phyloP scores from a whole-genome alignment of 768 basidiomycete species.

The Suillus americanus region DNA sequence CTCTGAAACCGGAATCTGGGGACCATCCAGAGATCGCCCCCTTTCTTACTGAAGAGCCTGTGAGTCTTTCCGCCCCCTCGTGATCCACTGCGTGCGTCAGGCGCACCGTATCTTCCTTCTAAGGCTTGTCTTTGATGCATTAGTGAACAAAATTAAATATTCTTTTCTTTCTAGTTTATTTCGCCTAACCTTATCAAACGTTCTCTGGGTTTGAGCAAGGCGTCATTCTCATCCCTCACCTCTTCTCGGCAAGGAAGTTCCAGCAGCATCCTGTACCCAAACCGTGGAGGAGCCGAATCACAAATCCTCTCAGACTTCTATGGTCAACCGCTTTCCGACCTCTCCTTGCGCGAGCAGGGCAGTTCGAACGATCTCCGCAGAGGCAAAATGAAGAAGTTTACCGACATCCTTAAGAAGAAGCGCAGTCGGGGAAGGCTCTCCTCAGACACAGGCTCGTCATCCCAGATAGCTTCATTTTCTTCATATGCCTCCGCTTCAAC shows the following conservation, averaged over 20 bases:
- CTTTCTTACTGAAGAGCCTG: slow-evolving; percentile 10
- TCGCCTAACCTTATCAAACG: slow-evolving; percentile 19
- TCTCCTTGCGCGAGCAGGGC: slow-evolving; percentile 38
- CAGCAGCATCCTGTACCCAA: slow-evolving; percentile 26
- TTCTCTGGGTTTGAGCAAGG: slow-evolving; percentile 27
- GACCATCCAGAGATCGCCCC: slow-evolving; percentile 8
- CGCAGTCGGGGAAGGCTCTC: slow-evolving; percentile 41
- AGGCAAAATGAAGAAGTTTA: slow-evolving; percentile 8
- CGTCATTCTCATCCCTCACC: slow-evolving; percentile 37
- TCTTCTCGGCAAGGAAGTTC: slow-evolving; percentile 34
- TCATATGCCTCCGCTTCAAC: slow-evolving; percentile 6
- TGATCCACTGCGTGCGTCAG: not conserved
- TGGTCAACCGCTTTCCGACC: slow-evolving; percentile 33
- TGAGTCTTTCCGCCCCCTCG: slow-evolving; percentile 6
- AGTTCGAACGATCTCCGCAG: slow-evolving; percentile 47
- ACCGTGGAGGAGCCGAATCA: slow-evolving; percentile 29
- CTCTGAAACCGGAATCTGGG: not conserved
- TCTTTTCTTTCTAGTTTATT: slow-evolving; percentile 4
- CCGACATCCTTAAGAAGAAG: slow-evolving; percentile 41
- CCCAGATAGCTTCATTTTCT: not conserved
- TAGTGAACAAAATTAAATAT: not conserved
- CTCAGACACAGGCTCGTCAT: slow-evolving; percentile 21
- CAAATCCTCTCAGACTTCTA: slow-evolving; percentile 26
- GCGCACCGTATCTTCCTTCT: not conserved
- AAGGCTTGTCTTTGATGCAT: not conserved